These are phyloP conservation scores for Parafenestella ontariensis DNA, from an alignment of 2,329 filamentous ascomycete species.

Conservation along the genomic window DNA sequence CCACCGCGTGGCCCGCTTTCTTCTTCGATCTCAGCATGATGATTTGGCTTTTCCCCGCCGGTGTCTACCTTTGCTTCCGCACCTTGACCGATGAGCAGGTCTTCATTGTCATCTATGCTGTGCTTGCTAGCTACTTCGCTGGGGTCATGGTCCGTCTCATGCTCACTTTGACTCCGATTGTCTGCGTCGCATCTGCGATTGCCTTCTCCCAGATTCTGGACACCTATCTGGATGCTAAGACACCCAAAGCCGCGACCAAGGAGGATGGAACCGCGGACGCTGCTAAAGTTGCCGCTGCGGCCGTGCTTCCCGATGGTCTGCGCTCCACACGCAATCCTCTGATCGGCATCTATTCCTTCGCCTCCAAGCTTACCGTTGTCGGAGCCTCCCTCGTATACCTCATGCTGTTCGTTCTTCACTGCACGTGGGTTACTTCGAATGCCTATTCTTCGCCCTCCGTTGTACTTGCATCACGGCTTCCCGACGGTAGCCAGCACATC, in stretches of 20 bases:
- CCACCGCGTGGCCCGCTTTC: slow-evolving; percentile 98
- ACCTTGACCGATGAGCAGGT: slow-evolving; percentile 94
- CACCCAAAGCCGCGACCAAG: slow-evolving; percentile 63
- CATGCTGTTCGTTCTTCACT: slow-evolving; percentile 93
- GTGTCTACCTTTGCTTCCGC: slow-evolving; percentile 98
- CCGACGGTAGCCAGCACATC: slow-evolving; percentile 95
- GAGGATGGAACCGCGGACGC: slow-evolving; percentile 46
- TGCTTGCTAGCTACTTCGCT: slow-evolving; percentile 96
- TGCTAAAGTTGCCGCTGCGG: slow-evolving; percentile 57
- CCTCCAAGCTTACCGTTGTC: slow-evolving; percentile 82
- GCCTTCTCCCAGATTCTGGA: slow-evolving; percentile 88
- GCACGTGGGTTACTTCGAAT: slow-evolving; percentile 99
- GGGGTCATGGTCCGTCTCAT: slow-evolving; percentile 99
- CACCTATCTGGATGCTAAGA: slow-evolving; percentile 75
- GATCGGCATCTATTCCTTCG: slow-evolving; percentile 80
- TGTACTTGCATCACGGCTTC: slow-evolving; percentile 88
- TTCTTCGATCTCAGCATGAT: slow-evolving; percentile 99
- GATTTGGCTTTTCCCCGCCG: slow-evolving; percentile 98
- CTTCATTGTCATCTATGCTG: slow-evolving; percentile 95
- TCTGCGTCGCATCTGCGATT: slow-evolving; percentile 92
- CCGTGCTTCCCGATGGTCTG: slow-evolving; percentile 62
- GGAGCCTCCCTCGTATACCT: slow-evolving; percentile 78
- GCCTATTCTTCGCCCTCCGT: slow-evolving; percentile 98
- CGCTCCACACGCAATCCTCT: slow-evolving; percentile 74
- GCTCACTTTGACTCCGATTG: slow-evolving; percentile 94